Percentiles rank a stretch among this genome's conserved stretches.
Evolutionary conservation across 768 basidiomycete genomes (phyloP).

Genomic region (Hypholoma sublateritium): DNA sequence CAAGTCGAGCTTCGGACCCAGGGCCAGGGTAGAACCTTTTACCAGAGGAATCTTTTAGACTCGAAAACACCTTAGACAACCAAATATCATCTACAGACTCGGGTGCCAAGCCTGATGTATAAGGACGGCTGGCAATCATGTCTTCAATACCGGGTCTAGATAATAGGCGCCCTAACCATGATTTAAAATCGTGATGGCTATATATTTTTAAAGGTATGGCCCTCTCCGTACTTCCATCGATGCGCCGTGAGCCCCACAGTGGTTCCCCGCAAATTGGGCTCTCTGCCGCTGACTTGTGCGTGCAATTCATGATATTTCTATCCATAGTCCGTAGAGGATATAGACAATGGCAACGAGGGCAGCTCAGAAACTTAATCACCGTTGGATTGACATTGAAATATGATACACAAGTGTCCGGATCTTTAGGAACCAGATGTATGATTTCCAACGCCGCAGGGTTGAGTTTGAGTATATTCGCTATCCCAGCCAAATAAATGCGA

Average conservation of each 20-base stretch:
- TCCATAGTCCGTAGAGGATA: constrained; percentile 12
- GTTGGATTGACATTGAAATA: constrained; percentile 24
- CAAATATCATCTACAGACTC: background rate
- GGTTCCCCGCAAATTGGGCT: constrained; percentile 15
- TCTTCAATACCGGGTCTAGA: background rate
- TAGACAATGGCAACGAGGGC: constrained; percentile 23
- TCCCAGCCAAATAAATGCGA: constrained; percentile 17
- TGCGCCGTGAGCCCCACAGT: constrained; percentile 17
- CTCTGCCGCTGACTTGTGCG: constrained; percentile 4
- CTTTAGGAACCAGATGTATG: constrained; percentile 16
- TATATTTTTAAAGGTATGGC: background rate
- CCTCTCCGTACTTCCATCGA: background rate
- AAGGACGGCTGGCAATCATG: background rate
- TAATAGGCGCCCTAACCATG: background rate
- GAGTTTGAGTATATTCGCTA: constrained; percentile 13
- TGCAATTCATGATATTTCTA: constrained; percentile 9
- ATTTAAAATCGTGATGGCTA: background rate
- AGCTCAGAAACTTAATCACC: constrained; percentile 18
- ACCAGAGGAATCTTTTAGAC: background rate
- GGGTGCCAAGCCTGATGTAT: too few species aligned
- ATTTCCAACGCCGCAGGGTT: background rate
- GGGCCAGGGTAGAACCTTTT: constrained; percentile 3
- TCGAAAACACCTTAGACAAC: background rate
- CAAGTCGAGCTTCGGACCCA: constrained; percentile 7
- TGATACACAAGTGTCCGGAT: constrained; percentile 17